phyloP scores from a whole-genome alignment of 352 stramenopile genomes.

The Lagenidium giganteum region DNA sequence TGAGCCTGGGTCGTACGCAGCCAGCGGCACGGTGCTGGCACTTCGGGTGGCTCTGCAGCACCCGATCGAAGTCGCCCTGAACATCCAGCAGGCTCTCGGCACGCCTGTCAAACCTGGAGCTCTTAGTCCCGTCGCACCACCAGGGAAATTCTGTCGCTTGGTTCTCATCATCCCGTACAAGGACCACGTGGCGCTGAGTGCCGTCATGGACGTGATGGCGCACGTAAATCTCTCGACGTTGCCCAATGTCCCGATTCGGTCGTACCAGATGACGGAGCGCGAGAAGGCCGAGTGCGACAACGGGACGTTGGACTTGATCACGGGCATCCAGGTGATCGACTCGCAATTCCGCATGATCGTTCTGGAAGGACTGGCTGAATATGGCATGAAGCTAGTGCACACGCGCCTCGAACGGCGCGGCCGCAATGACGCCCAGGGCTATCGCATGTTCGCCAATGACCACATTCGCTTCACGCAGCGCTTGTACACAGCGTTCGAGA shows the following conservation, averaged over 20 bases:
- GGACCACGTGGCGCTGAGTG: slow-evolving; percentile 39
- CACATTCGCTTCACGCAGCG: slow-evolving; percentile 67
- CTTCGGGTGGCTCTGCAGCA: slow-evolving; percentile 37
- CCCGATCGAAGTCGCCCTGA: slow-evolving; percentile 10
- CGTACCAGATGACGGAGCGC: slow-evolving; percentile 65
- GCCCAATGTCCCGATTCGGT: slow-evolving; percentile 51
- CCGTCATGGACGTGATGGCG: slow-evolving; percentile 53
- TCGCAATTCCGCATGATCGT: slow-evolving; percentile 80
- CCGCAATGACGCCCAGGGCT: slow-evolving; percentile 28
- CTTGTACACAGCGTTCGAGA: slow-evolving; percentile 83
- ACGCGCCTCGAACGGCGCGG: slow-evolving; percentile 25
- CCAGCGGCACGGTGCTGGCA: slow-evolving; percentile 30
- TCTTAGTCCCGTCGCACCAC: slow-evolving; percentile 1
- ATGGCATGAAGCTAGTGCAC: slow-evolving; percentile 47
- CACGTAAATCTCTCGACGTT: slow-evolving; percentile 56
- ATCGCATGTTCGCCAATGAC: slow-evolving; percentile 68
- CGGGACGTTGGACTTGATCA: slow-evolving; percentile 79
- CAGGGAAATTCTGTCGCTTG: slow-evolving; percentile 56
- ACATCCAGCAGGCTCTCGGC: not conserved
- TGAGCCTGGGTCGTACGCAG: slow-evolving; percentile 52
- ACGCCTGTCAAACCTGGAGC: not conserved
- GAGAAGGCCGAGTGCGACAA: slow-evolving; percentile 45
- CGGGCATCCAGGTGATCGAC: slow-evolving; percentile 85
- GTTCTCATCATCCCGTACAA: slow-evolving; percentile 85
- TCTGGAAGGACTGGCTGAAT: slow-evolving; percentile 72